Percentiles rank a stretch among this genome's conserved stretches.
These are phyloP conservation scores for Boletus fagicola DNA, from an alignment of 768 basidiomycete species.

Conservation along the genomic window DNA sequence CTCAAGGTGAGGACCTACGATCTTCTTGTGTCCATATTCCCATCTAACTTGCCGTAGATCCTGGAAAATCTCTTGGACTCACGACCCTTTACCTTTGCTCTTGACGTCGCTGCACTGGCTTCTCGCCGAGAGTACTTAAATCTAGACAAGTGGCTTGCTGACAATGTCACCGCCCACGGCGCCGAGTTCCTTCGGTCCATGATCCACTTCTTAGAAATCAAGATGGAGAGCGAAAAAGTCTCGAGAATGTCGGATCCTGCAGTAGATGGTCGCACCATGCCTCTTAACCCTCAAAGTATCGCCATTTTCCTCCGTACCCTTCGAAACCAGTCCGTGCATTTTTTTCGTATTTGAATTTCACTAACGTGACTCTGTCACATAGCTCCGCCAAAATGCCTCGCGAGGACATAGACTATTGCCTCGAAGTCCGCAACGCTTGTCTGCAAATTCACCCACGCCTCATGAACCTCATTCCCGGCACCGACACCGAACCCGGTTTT, in stretches of 20 bases:
- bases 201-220: constrained; percentile 86
- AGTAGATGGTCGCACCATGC: constrained; percentile 77
- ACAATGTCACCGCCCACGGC: constrained; percentile 80
- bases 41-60: constrained; percentile 49
- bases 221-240: constrained; percentile 86
- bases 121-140: constrained; percentile 93
- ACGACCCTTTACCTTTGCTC: constrained; percentile 82
- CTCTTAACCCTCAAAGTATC: constrained; percentile 83
- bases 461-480: constrained; percentile 86
- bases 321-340: constrained; percentile 65
- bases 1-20: constrained; percentile 61
- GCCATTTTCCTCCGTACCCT: constrained; percentile 91
- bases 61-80: constrained; percentile 90
- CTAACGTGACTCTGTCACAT: constrained; percentile 1
- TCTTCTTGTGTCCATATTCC: background rate
- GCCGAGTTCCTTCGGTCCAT: constrained; percentile 84
- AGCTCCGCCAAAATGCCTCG: constrained; percentile 75
- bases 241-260: constrained; percentile 74
- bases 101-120: constrained; percentile 93
- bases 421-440: constrained; percentile 89
- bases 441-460: constrained; percentile 94
- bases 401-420: constrained; percentile 79
- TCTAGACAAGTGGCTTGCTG: constrained; percentile 94
- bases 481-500: constrained; percentile 89
- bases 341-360: background rate